A percentile compares a stretch with the other conserved stretches of the same genome.
Conservation (phyloP, 2,329 filamentous ascomycete species). For the Calycina herbarum region DNA sequence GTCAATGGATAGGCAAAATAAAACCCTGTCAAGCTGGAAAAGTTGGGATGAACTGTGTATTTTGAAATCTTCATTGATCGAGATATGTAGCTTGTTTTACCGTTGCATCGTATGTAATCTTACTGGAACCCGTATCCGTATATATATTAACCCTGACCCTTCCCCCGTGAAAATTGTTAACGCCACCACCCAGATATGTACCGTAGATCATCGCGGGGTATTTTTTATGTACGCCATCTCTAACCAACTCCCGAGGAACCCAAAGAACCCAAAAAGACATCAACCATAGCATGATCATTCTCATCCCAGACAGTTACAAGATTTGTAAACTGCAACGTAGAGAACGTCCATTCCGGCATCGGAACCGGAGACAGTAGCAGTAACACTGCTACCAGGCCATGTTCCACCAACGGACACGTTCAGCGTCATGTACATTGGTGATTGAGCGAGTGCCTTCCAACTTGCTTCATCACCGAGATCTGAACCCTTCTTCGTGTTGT, state of each 20-base stretch:
- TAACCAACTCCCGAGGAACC: background rate
- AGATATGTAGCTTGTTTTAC: background rate
- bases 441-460: conserved; percentile 21
- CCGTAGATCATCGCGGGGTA: conserved; percentile 4
- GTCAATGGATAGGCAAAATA: no score
- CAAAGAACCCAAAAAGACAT: background rate
- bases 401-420: conserved; percentile 30
- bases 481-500: conserved; percentile 18
- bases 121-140: background rate
- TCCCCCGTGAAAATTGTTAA: background rate
- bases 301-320: background rate
- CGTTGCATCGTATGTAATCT: background rate
- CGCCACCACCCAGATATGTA: background rate
- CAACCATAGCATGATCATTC: background rate
- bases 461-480: conserved; percentile 22
- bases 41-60: background rate
- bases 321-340: conserved; percentile 28
- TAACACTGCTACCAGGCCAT: conserved; percentile 20
- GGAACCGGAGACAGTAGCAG: conserved; percentile 20
- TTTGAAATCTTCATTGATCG: background rate
- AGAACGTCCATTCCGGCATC: conserved; percentile 28
- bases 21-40: no score
- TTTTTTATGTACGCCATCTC: conserved; percentile 3
- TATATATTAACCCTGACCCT: background rate
- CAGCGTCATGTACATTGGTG: conserved; percentile 22